These are phyloP conservation scores for Phytophthora quininea DNA, from an alignment of 352 stramenopile genomes.

Conservation along the genomic window DNA sequence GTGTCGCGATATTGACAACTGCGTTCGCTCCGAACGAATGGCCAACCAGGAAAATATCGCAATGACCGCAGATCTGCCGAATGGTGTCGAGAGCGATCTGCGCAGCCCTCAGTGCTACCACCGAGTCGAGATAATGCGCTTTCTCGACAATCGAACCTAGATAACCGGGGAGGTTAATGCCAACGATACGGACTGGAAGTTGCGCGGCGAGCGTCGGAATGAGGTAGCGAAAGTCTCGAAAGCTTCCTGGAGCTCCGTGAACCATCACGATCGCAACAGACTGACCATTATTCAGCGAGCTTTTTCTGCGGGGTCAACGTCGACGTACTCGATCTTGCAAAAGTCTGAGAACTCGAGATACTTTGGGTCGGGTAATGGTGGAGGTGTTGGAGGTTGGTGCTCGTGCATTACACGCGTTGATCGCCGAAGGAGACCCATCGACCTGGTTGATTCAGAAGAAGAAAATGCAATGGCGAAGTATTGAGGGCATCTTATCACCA, in stretches of 20 bases:
- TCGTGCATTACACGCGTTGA: slow-evolving; percentile 23
- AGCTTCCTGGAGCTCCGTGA: slow-evolving; percentile 59
- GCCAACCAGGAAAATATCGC: slow-evolving; percentile 37
- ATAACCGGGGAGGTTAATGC: slow-evolving; percentile 48
- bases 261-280: slow-evolving; percentile 51
- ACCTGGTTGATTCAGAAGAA: not conserved
- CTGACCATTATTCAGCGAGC: not conserved
- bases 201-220: slow-evolving; percentile 45
- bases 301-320: slow-evolving; percentile 17
- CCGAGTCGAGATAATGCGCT: slow-evolving; percentile 34
- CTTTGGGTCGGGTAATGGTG: slow-evolving; percentile 38
- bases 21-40: slow-evolving; percentile 44
- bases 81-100: slow-evolving; percentile 40
- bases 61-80: slow-evolving; percentile 34
- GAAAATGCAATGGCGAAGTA: not conserved
- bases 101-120: slow-evolving; percentile 39
- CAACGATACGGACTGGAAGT: slow-evolving; percentile 35
- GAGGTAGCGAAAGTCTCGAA: slow-evolving; percentile 59
- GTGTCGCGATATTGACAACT: slow-evolving; percentile 33
- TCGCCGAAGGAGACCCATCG: slow-evolving; percentile 18
- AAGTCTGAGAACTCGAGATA: slow-evolving; percentile 37
- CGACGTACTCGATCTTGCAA: slow-evolving; percentile 50
- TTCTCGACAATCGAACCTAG: slow-evolving; percentile 39
- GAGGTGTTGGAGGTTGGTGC: slow-evolving; percentile 19
- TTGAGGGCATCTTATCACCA: not conserved